phyloP scores from a whole-genome alignment of 1,139 yeast species.

The Suhomyces guaymorum region DNA sequence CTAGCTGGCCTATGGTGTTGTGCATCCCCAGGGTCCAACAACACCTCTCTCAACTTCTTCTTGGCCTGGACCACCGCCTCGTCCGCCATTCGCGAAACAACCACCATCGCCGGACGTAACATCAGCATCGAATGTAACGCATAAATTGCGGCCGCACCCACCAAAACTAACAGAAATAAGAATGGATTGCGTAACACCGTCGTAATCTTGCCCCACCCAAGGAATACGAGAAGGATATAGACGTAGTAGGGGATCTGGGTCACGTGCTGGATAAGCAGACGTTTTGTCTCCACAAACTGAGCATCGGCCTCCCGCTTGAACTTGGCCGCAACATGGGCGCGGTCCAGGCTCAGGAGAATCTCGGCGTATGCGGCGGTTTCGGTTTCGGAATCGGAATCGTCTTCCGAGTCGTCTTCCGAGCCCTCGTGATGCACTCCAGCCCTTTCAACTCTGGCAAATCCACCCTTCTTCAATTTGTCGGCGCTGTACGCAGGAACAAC shows the following conservation, averaged over 20 bases:
- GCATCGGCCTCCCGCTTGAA: slow-evolving; percentile 81
- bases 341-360: slow-evolving; percentile 59
- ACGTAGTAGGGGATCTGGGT: slow-evolving; percentile 85
- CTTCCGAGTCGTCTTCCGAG: background rate
- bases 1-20: too few relatives aligned
- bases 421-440: too few relatives aligned
- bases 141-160: slow-evolving; percentile 62
- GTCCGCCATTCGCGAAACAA: slow-evolving; percentile 56
- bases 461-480: slow-evolving; percentile 2
- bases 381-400: slow-evolving; percentile 37
- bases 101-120: slow-evolving; percentile 71
- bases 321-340: slow-evolving; percentile 55
- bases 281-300: slow-evolving; percentile 78
- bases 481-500: slow-evolving; percentile 5
- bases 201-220: slow-evolving; percentile 97
- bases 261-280: slow-evolving; percentile 67
- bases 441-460: slow-evolving; percentile 5
- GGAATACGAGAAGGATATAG: slow-evolving; percentile 64
- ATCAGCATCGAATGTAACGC: slow-evolving; percentile 70
- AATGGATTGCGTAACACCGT: slow-evolving; percentile 83
- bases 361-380: slow-evolving; percentile 50
- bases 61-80: slow-evolving; percentile 60
- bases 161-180: slow-evolving; percentile 57
- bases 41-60: slow-evolving; percentile 54
- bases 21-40: slow-evolving; percentile 39